Evolutionary conservation across 371 early-diverging fungal genomes (phyloP), one percentile per base, ranked within the genome.

Genomic region (Rhizopus microsporus): DNA sequence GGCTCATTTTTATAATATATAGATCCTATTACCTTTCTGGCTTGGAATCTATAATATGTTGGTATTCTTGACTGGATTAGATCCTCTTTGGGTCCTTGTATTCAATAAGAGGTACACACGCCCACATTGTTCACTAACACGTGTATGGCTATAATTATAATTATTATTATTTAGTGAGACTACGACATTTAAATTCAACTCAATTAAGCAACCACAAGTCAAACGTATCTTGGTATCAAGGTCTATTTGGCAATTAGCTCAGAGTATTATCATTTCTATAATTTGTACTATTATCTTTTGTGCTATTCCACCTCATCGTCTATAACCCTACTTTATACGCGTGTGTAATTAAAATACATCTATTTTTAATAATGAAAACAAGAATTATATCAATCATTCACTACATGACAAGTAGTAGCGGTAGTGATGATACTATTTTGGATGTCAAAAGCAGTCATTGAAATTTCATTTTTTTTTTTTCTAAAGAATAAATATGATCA

Each of bases 21-120:
- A 77, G 74, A 63, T 61, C 1, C 17, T 76, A 17, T 48, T 80
- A 3, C 80, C 80, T 2, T 59, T 77, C 23, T 80, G 80, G 80
- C 23, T 77, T n/a, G 77, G 77, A 6, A 49, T 71, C n/a, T 59
- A 71, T 17, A 80, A 75, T 60, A 17, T 76, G 4, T 53, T 74
- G 8, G 52, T 58, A 0, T 74, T 74, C 51, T 43, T 74, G 33
- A 75, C 77, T 31, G 80, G 75, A 17, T 52, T 80, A 37, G 80
- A 80, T 60, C 80, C 80, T 13, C 52, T 80, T 15, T 77, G 75
- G 73, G 75, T 73, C 1, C 53, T 80, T 35, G 23, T 77, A 32
- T 75, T 80, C 33, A 76, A 76, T 39, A 57, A 73, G 33, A 80
- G 80, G 80, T 73, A 71, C 52, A 49, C 3, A 37, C n/a, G n/a